Percentiles rank a stretch among this genome's conserved stretches.
Evolutionary conservation across 345 rosid genomes (phyloP).

Genomic region (Aquilaria yunnanensis): DNA sequence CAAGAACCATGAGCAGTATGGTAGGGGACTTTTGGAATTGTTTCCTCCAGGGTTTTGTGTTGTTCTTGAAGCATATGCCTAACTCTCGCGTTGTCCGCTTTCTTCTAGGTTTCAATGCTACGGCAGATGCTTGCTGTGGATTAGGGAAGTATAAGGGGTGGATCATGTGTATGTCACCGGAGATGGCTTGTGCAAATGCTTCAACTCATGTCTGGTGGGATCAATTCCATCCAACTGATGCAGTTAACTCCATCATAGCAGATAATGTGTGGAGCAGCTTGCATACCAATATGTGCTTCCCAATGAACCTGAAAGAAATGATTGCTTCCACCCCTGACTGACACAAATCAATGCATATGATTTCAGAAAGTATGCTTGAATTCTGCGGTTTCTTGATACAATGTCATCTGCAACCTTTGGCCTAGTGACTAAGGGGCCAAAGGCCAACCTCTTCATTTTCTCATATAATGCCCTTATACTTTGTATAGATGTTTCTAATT

Average conservation of each 20-base stretch:
- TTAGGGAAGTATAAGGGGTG: conserved; percentile 77
- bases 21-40: conserved; percentile 22
- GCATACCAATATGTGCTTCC: conserved; percentile 81
- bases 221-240: conserved; percentile 86
- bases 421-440: too few relatives aligned
- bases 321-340: conserved; percentile 13
- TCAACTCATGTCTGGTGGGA: conserved; percentile 84
- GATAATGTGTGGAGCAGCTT: conserved; percentile 83
- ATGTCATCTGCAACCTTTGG: too few relatives aligned
- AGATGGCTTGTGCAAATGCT: conserved; percentile 77
- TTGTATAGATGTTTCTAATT: too few relatives aligned
- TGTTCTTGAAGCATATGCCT: neutral
- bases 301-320: conserved; percentile 56
- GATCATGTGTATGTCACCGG: conserved; percentile 71
- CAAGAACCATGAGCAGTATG: conserved; percentile 52
- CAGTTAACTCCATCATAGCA: conserved; percentile 73
- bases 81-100: conserved; percentile 1
- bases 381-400: too few relatives aligned
- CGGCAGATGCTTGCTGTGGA: conserved; percentile 84
- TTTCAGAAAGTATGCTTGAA: too few relatives aligned
- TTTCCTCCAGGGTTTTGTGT: neutral
- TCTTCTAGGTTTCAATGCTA: conserved; percentile 61
- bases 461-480: too few relatives aligned
- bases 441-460: too few relatives aligned
- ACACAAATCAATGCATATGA: neutral